Percentiles rank a stretch among this genome's conserved stretches.
Conservation (phyloP, 768 basidiomycete genomes). For the Cytidiella melzeri region DNA sequence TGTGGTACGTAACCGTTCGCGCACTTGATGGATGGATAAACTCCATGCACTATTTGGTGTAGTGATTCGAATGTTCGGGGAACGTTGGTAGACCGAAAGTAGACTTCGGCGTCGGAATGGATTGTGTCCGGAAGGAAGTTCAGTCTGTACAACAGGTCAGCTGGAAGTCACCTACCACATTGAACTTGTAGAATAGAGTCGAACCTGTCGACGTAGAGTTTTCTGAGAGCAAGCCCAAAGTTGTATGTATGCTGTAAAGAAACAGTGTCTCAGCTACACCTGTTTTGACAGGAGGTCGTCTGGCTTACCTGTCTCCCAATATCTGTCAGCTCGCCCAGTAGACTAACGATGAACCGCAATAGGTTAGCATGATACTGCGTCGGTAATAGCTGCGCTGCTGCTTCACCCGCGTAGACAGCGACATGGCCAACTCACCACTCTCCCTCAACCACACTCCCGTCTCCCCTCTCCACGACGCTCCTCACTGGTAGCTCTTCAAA, state of each 20-base stretch:
- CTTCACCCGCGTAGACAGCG: background rate
- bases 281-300: background rate
- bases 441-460: slow-evolving; percentile 49
- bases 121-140: slow-evolving; percentile 55
- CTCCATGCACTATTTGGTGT: slow-evolving; percentile 65
- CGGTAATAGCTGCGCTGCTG: background rate
- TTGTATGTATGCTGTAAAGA: slow-evolving; percentile 52
- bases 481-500: slow-evolving; percentile 31
- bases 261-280: background rate
- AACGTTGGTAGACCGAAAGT: slow-evolving; percentile 75
- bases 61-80: slow-evolving; percentile 71
- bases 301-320: slow-evolving; percentile 53
- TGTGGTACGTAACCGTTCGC: slow-evolving; percentile 38
- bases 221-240: slow-evolving; percentile 53
- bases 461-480: slow-evolving; percentile 48
- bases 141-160: slow-evolving; percentile 36
- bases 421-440: slow-evolving; percentile 47
- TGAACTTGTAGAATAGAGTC: background rate
- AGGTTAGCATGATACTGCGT: background rate
- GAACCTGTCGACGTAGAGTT: slow-evolving; percentile 63
- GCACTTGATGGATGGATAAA: slow-evolving; percentile 57
- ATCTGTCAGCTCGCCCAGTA: slow-evolving; percentile 70
- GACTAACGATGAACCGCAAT: slow-evolving; percentile 29
- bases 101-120: slow-evolving; percentile 38
- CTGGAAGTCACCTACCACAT: background rate